Evolutionary conservation across 768 basidiomycete species (phyloP).

Genomic region (Leccinum imitatum): DNA sequence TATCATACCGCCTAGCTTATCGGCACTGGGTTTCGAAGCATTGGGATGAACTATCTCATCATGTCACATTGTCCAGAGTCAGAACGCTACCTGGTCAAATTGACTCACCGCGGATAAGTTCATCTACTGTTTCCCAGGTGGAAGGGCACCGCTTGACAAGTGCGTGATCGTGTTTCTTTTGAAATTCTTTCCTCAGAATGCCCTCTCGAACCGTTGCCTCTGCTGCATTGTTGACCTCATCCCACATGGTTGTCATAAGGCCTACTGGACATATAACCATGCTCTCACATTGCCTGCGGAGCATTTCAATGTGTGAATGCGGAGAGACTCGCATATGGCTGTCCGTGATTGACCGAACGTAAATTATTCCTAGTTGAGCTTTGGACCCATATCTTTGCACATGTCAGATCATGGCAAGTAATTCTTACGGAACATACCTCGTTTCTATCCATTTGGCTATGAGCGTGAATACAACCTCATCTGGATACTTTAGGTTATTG

Average conservation of each 20-base stretch:
- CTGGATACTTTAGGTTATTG: background rate
- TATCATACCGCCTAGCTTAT: background rate
- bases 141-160: background rate
- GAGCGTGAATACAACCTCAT: conserved; percentile 1
- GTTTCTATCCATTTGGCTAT: background rate
- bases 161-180: background rate
- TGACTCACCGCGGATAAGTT: background rate
- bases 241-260: conserved; percentile 14
- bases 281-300: conserved; percentile 1
- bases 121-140: background rate
- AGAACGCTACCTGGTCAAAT: background rate
- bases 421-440: background rate
- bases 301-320: background rate
- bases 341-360: conserved; percentile 9
- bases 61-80: background rate
- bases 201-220: conserved; percentile 4
- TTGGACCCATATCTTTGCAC: background rate
- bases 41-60: background rate
- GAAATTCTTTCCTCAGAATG: background rate
- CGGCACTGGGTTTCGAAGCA: background rate
- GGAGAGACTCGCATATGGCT: conserved; percentile 1
- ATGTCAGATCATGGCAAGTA: background rate
- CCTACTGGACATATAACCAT: background rate
- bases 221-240: background rate
- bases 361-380: conserved; percentile 3